Percentiles rank a stretch among this genome's conserved stretches.
These are phyloP conservation scores for Truncatella angustata DNA, from an alignment of 2,329 filamentous ascomycete species.

Conservation along the genomic window DNA sequence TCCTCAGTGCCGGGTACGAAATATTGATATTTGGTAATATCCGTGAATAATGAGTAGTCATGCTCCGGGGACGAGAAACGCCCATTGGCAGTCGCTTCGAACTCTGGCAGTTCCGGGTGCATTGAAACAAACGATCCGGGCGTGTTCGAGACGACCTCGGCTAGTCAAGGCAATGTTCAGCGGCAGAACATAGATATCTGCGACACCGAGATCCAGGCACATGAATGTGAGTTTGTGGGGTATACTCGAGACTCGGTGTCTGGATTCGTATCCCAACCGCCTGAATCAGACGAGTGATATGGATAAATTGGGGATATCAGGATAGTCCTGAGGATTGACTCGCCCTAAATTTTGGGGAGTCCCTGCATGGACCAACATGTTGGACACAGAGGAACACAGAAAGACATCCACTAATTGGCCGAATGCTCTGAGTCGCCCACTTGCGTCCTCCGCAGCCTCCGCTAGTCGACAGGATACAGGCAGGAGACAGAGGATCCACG, in stretches of 20 bases:
- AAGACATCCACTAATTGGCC: conserved; percentile 5
- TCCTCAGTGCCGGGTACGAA: no score
- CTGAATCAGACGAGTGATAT: not conserved
- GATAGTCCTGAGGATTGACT: no score
- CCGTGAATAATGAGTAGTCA: no score
- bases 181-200: not conserved
- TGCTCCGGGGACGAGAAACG: no score
- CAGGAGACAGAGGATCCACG: not conserved
- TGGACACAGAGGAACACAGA: no score
- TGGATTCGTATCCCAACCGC: conserved; percentile 1
- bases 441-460: not conserved
- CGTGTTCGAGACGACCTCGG: not conserved
- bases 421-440: not conserved
- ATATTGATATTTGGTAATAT: no score
- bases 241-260: conserved; percentile 3
- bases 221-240: not conserved
- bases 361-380: not conserved
- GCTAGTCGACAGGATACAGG: not conserved
- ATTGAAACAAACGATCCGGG: no score
- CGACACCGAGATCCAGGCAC: not conserved
- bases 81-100: no score
- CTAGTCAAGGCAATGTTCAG: not conserved
- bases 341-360: no score
- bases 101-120: no score
- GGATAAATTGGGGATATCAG: no score